Conservation (phyloP, 352 stramenopile genomes). For the Pythium apleroticum region DNA sequence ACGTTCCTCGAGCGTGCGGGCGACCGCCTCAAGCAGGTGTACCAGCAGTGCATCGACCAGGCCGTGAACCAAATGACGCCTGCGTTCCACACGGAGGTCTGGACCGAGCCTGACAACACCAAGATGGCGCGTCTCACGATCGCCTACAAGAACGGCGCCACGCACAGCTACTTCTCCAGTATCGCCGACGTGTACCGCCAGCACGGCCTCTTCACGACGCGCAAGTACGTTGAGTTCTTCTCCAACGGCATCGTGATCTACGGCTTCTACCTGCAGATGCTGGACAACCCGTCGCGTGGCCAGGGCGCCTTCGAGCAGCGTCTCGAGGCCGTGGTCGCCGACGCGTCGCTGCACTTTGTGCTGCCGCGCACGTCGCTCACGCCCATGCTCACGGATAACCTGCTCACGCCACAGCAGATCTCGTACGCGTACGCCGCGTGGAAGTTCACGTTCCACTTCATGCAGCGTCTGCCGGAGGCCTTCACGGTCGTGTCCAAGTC, state of each 20-base stretch:
- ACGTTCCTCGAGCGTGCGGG: slow-evolving; percentile 73
- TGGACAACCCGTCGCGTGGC: slow-evolving; percentile 53
- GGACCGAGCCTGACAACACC: slow-evolving; percentile 63
- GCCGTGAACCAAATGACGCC: slow-evolving; percentile 77
- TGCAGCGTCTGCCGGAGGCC: slow-evolving; percentile 79
- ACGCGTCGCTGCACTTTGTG: slow-evolving; percentile 84
- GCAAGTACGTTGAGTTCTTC: slow-evolving; percentile 87
- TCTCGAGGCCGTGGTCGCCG: slow-evolving; percentile 59
- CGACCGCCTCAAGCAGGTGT: slow-evolving; percentile 65
- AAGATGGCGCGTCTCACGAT: slow-evolving; percentile 83
- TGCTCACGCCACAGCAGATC: slow-evolving; percentile 76
- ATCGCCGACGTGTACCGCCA: slow-evolving; percentile 85
- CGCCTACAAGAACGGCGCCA: slow-evolving; percentile 72
- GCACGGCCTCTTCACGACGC: slow-evolving; percentile 77
- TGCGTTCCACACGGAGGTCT: slow-evolving; percentile 78
- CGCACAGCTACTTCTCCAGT: slow-evolving; percentile 87
- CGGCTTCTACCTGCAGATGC: slow-evolving; percentile 80
- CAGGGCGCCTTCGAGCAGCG: slow-evolving; percentile 66
- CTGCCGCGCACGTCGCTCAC: slow-evolving; percentile 81
- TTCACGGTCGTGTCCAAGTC: slow-evolving; percentile 80
- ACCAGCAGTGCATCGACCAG: slow-evolving; percentile 76
- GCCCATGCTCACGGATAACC: slow-evolving; percentile 74
- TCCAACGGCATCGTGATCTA: slow-evolving; percentile 86
- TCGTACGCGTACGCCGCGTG: slow-evolving; percentile 84
- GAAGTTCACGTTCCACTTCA: slow-evolving; percentile 90